Evolutionary conservation across 148 eudicot species (phyloP).

Genomic region (Dysphania ambrosioides): DNA sequence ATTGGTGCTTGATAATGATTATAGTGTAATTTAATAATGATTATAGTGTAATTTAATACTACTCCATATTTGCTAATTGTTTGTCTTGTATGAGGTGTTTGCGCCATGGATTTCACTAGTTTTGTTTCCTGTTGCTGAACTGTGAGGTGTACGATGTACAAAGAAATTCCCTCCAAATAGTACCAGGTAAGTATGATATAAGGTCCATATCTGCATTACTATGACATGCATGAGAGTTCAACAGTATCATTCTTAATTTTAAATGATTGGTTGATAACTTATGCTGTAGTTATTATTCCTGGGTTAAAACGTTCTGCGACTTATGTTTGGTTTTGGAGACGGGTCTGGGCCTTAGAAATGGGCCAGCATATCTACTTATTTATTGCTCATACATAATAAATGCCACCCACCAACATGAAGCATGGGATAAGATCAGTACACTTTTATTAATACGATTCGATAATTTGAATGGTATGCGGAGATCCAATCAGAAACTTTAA

Average conservation of each 20-base stretch:
- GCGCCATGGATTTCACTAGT: neutral
- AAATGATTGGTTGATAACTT: neutral
- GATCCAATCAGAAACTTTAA: neutral
- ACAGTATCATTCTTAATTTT: neutral
- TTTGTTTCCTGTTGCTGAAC: neutral
- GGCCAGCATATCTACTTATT: constrained; percentile 1
- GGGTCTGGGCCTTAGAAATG: constrained; percentile 3
- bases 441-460: neutral
- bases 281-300: constrained; percentile 3
- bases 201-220: neutral
- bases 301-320: neutral
- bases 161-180: too few species aligned
- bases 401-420: constrained; percentile 12
- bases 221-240: neutral
- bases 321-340: constrained; percentile 15
- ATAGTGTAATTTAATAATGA: constrained; percentile 17
- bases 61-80: neutral
- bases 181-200: neutral
- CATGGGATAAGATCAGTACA: constrained; percentile 12
- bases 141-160: neutral
- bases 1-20: constrained; percentile 7
- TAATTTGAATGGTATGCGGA: neutral
- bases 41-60: too few species aligned
- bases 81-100: neutral
- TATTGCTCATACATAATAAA: neutral